Conservation (phyloP, 2,329 filamentous ascomycete genomes). For the Nemania sp. region DNA sequence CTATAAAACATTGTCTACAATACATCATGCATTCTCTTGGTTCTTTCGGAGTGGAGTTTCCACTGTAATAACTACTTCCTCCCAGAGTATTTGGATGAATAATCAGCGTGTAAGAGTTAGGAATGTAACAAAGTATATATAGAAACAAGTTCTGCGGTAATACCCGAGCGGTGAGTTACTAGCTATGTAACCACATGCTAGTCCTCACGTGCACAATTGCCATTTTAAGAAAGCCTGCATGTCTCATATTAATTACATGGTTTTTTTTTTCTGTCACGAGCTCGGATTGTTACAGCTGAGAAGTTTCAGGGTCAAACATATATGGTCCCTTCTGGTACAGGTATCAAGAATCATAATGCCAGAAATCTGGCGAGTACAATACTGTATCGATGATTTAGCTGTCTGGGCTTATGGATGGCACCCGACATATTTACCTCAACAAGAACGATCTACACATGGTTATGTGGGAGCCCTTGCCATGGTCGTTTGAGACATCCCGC, state of each 20-base stretch:
- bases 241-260: neutral
- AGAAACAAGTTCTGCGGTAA: neutral
- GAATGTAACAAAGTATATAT: neutral
- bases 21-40: too few species aligned
- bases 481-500: neutral
- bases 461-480: neutral
- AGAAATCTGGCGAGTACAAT: neutral
- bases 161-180: neutral
- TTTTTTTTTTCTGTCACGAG: neutral
- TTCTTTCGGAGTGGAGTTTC: too few species aligned
- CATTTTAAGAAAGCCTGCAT: constrained; percentile 14
- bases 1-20: too few species aligned
- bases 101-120: neutral
- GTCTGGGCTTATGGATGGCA: neutral
- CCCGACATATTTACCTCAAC: neutral
- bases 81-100: neutral
- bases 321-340: neutral
- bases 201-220: constrained; percentile 29
- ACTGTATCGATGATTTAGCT: neutral
- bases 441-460: neutral
- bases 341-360: neutral
- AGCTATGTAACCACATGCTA: neutral
- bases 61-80: too few species aligned
- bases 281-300: neutral
- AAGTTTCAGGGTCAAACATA: neutral